A percentile compares a stretch with the other conserved stretches of the same genome.
Evolutionary conservation across 768 basidiomycete species (phyloP).

Genomic region (Agaricus subrufescens): DNA sequence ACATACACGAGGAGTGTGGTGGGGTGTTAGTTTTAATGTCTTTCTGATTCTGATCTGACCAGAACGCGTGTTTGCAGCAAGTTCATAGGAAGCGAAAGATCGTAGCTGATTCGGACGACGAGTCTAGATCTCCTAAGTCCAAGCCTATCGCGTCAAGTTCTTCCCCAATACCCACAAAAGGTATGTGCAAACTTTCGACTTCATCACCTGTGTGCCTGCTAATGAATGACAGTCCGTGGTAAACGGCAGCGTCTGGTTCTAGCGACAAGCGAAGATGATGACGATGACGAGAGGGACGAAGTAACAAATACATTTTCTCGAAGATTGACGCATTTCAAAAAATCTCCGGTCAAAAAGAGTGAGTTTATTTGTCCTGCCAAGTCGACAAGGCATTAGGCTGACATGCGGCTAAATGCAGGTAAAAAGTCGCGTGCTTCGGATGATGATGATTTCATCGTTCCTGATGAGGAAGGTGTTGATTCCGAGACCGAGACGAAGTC

Average conservation of each 20-base stretch:
- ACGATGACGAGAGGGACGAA: constrained; percentile 48
- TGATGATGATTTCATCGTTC: constrained; percentile 73
- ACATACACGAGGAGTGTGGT: constrained; percentile 19
- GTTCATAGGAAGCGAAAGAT: constrained; percentile 62
- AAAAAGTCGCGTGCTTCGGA: constrained; percentile 34
- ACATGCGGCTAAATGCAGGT: constrained; percentile 22
- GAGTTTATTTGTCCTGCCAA: constrained; percentile 7
- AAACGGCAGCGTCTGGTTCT: constrained; percentile 63
- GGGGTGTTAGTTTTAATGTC: constrained; percentile 26
- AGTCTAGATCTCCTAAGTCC: constrained; percentile 20
- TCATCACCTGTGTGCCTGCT: background rate
- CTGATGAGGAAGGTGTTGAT: constrained; percentile 35
- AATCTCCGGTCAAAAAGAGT: constrained; percentile 56
- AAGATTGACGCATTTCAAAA: constrained; percentile 60
- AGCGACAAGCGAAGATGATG: constrained; percentile 45
- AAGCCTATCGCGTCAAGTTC: constrained; percentile 24
- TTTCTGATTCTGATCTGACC: background rate
- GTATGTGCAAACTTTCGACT: constrained; percentile 13
- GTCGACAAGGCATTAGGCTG: background rate
- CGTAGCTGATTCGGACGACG: constrained; percentile 72
- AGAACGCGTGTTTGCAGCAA: constrained; percentile 19
- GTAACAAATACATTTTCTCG: constrained; percentile 49
- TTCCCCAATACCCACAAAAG: constrained; percentile 33
- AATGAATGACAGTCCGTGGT: constrained; percentile 29
- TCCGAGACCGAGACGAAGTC: constrained; percentile 53